Percentiles rank a stretch among this genome's conserved stretches.
These are phyloP conservation scores for Cynara cardunculus DNA, from an alignment of 129 eudicot genomes.

Conservation along the genomic window DNA sequence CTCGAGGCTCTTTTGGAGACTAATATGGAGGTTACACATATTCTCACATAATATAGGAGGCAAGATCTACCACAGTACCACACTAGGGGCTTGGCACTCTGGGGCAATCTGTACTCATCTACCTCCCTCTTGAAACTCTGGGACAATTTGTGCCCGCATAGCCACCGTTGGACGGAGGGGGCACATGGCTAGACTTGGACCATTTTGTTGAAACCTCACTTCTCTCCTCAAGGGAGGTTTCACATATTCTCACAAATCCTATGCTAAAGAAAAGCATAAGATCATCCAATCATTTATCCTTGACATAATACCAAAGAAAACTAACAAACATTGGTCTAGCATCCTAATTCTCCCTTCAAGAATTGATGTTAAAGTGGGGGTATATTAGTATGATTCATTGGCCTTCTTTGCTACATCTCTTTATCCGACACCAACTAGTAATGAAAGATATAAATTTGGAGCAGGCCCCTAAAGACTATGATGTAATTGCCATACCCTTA, in stretches of 20 bases:
- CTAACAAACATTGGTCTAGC: background rate
- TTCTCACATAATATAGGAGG: background rate
- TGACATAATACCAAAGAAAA: background rate
- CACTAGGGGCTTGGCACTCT: no score
- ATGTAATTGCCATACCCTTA: conserved; percentile 78
- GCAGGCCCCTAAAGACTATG: conserved; percentile 92
- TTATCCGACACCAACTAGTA: background rate
- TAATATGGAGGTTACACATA: background rate
- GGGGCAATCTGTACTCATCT: no score
- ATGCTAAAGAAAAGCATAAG: background rate
- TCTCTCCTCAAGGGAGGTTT: no score
- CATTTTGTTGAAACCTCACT: background rate
- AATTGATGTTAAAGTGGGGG: background rate
- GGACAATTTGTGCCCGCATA: no score
- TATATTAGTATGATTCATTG: background rate
- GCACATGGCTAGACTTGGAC: no score
- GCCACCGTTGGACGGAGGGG: no score
- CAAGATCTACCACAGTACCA: no score
- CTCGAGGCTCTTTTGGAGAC: background rate
- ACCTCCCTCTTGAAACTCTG: no score
- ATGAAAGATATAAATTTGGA: background rate
- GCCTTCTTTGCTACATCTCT: background rate
- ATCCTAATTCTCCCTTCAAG: background rate
- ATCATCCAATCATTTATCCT: background rate
- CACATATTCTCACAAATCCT: background rate